These are phyloP conservation scores for Penicillium sp. DNA, from an alignment of 2,329 filamentous ascomycete genomes.

Conservation along the genomic window DNA sequence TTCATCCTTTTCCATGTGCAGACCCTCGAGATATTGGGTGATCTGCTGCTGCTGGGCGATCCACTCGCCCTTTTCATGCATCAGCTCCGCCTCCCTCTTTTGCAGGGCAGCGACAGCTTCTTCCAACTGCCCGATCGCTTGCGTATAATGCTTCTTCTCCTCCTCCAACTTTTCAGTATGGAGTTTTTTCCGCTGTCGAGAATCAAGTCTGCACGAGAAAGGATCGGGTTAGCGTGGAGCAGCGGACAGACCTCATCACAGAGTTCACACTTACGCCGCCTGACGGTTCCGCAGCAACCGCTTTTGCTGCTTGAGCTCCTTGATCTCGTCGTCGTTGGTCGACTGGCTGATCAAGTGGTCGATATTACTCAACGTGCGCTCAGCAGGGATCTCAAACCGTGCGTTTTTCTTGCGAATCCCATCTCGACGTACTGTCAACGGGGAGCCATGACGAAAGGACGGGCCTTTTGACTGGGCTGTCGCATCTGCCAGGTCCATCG, in stretches of 20 bases:
- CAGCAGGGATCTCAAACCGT: constrained; percentile 91
- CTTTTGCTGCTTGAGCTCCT: constrained; percentile 98
- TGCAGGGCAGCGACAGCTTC: constrained; percentile 66
- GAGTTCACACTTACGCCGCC: constrained; percentile 69
- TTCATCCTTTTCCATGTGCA: constrained; percentile 85
- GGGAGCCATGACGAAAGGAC: constrained; percentile 63
- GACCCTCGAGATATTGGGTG: constrained; percentile 66
- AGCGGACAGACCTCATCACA: constrained; percentile 5
- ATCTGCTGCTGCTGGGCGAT: constrained; percentile 67
- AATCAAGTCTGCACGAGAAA: constrained; percentile 65
- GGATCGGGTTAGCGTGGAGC: background rate
- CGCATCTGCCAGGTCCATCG: constrained; percentile 46
- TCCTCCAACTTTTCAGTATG: constrained; percentile 95
- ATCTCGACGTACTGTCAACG: constrained; percentile 67
- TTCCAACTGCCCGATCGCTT: constrained; percentile 69
- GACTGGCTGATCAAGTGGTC: constrained; percentile 85
- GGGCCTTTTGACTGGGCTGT: constrained; percentile 57
- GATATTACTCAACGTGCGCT: constrained; percentile 90
- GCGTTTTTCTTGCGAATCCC: constrained; percentile 99
- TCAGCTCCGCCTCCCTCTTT: constrained; percentile 49
- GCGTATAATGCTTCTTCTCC: constrained; percentile 88
- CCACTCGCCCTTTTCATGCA: constrained; percentile 57
- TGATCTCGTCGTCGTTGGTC: constrained; percentile 78
- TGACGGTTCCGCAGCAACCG: constrained; percentile 89
- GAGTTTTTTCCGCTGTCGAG: constrained; percentile 93